Evolutionary conservation across 2,329 filamentous ascomycete genomes (phyloP).

Genomic region (Domatiomyces globalis): DNA sequence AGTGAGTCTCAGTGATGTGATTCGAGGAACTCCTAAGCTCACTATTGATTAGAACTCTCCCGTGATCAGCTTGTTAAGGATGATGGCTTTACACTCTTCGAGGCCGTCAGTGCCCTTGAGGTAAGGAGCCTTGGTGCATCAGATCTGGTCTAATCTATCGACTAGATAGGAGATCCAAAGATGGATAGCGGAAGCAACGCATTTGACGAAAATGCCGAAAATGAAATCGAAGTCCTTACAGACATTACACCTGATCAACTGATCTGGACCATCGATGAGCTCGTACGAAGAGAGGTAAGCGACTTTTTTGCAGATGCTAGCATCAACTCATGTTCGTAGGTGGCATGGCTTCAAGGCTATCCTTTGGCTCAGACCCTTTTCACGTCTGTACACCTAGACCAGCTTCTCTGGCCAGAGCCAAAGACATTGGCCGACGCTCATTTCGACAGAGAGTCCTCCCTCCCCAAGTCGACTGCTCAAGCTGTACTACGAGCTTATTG

Average conservation of each 20-base stretch:
- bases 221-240: constrained; percentile 60
- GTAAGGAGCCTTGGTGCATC: constrained; percentile 22
- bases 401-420: constrained; percentile 58
- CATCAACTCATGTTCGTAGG: constrained; percentile 35
- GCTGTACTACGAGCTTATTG: constrained; percentile 72
- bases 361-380: constrained; percentile 89
- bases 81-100: constrained; percentile 85
- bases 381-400: constrained; percentile 81
- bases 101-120: constrained; percentile 68
- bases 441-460: constrained; percentile 34
- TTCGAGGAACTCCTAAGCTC: background rate
- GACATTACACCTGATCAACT: constrained; percentile 62
- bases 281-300: constrained; percentile 71
- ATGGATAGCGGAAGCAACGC: constrained; percentile 89
- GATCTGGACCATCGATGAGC: constrained; percentile 84
- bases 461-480: constrained; percentile 34
- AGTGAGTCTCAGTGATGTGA: constrained; percentile 25
- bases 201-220: constrained; percentile 66
- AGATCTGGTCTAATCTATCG: background rate
- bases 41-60: constrained; percentile 3
- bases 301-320: constrained; percentile 9
- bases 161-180: constrained; percentile 92
- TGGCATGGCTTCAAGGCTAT: constrained; percentile 95
- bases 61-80: constrained; percentile 81
- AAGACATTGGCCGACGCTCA: constrained; percentile 49